phyloP scores from a whole-genome alignment of 768 basidiomycete genomes.

The Hygrocybe punicea region DNA sequence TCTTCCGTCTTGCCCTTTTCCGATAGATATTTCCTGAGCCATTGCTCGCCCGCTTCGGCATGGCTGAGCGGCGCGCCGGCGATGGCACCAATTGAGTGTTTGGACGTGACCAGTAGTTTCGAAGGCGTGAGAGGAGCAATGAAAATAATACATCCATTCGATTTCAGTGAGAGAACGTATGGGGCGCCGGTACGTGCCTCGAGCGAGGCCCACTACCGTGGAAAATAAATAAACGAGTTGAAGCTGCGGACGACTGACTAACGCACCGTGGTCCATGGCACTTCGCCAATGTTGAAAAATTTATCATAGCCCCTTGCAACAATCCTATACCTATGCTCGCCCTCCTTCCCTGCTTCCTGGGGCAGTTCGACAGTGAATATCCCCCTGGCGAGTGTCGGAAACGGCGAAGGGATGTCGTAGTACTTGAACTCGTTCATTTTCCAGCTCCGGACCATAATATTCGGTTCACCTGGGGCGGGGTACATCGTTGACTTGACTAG shows the following conservation, averaged over 20 bases:
- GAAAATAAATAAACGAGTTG: slow-evolving; percentile 1
- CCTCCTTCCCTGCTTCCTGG: slow-evolving; percentile 10
- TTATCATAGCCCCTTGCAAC: slow-evolving; percentile 95
- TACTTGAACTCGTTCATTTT: slow-evolving; percentile 98
- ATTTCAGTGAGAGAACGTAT: slow-evolving; percentile 74
- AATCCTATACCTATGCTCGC: slow-evolving; percentile 50
- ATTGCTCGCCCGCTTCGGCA: slow-evolving; percentile 77
- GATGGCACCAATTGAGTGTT: slow-evolving; percentile 78
- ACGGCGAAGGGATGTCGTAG: slow-evolving; percentile 82
- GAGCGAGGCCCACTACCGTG: slow-evolving; percentile 67
- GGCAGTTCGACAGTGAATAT: slow-evolving; percentile 66
- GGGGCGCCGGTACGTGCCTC: slow-evolving; percentile 31
- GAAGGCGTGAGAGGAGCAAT: slow-evolving; percentile 76
- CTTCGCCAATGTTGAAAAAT: slow-evolving; percentile 97
- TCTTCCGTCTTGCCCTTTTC: slow-evolving; percentile 62
- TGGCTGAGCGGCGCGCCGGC: slow-evolving; percentile 52
- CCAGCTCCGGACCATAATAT: slow-evolving; percentile 73
- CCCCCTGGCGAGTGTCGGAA: slow-evolving; percentile 93
- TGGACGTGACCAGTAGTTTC: slow-evolving; percentile 83
- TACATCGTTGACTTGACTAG: slow-evolving; percentile 62
- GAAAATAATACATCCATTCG: slow-evolving; percentile 97
- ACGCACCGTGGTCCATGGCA: slow-evolving; percentile 89
- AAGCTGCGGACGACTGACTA: background rate
- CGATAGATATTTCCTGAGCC: slow-evolving; percentile 70
- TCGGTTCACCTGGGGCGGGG: slow-evolving; percentile 52